Evolutionary conservation across 352 stramenopile genomes (phyloP), one percentile per base, ranked within the genome.

Genomic region (Phytophthora meadii): DNA sequence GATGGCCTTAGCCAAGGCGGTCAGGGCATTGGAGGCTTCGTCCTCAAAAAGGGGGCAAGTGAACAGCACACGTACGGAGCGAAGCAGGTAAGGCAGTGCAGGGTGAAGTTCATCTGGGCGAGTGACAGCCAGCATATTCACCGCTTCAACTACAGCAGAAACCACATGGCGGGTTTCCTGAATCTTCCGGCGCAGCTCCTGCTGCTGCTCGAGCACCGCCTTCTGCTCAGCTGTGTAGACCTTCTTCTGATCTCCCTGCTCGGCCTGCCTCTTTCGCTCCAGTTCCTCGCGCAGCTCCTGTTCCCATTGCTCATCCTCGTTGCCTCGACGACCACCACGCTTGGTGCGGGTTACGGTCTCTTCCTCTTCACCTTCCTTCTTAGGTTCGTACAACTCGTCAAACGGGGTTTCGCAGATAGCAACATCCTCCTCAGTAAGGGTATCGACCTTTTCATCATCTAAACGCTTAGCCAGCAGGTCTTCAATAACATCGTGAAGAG

Each of bases 281-380:
- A 95, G 69, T 68, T 96, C 88, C 54, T 94, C 83, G 12, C 88
- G 88, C 57, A 93, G 60, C 48, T 95, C 82, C 50, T 92, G 83
- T 30, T 96, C 88, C 87, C 87, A 96, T 42, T 89, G 81, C 36
- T 95, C 87, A 17, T 96, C 88, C 36, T 93, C 84, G 37, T 88
- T 95, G 49, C 83, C 84, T 11, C 69, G 78, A 42, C 69, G 77
- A 22, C 79, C 68, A 46, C 77, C 71, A 32, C 73, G 75, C 54
- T 81, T 87, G 15, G 32, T 72, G 14, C 74, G 68, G 10, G 28
- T 61, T 8, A 39, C 68, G 4, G 17, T 53, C 14, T 68, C 70
- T 19, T 75, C 69, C 8, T 76, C 62, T 4, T 74, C 70, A 6
- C 61, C 59, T 8, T 72, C 74, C 57, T 81, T 81, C 67, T 92